phyloP scores from a whole-genome alignment of 1,284 basidiomycete species.

The Binderoboletus segoi region DNA sequence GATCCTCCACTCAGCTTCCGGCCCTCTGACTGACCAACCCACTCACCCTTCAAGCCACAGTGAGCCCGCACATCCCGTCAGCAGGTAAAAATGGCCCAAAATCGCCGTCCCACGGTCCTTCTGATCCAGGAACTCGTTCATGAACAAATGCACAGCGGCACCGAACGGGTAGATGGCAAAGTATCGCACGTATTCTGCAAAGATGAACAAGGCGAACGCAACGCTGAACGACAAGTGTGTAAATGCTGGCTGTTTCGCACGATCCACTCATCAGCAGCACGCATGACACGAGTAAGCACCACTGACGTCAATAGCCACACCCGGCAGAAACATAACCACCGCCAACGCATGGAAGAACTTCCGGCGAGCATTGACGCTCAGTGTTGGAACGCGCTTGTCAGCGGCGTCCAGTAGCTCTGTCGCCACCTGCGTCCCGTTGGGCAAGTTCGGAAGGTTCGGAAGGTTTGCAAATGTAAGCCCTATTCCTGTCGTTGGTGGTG shows the following conservation, averaged over 20 bases:
- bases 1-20: slow-evolving; percentile 11
- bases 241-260: slow-evolving; percentile 80
- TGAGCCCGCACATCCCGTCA: slow-evolving; percentile 92
- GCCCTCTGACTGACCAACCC: neutral
- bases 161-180: slow-evolving; percentile 98
- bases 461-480: slow-evolving; percentile 56
- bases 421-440: slow-evolving; percentile 65
- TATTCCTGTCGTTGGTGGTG: slow-evolving; percentile 35
- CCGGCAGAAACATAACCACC: slow-evolving; percentile 95
- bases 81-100: slow-evolving; percentile 94
- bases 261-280: slow-evolving; percentile 20
- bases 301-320: slow-evolving; percentile 89
- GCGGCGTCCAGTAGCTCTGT: slow-evolving; percentile 85
- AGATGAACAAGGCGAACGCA: slow-evolving; percentile 93
- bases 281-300: slow-evolving; percentile 13
- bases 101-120: slow-evolving; percentile 97
- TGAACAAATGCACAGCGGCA: slow-evolving; percentile 91
- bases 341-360: slow-evolving; percentile 98
- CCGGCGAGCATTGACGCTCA: slow-evolving; percentile 91
- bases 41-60: slow-evolving; percentile 94
- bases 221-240: slow-evolving; percentile 92
- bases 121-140: slow-evolving; percentile 96
- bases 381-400: slow-evolving; percentile 84
- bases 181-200: slow-evolving; percentile 95
- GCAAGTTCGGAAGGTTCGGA: slow-evolving; percentile 51